Conservation (phyloP, 192 early-diverging fungal species). For the Rhizoclosmatium sp. region DNA sequence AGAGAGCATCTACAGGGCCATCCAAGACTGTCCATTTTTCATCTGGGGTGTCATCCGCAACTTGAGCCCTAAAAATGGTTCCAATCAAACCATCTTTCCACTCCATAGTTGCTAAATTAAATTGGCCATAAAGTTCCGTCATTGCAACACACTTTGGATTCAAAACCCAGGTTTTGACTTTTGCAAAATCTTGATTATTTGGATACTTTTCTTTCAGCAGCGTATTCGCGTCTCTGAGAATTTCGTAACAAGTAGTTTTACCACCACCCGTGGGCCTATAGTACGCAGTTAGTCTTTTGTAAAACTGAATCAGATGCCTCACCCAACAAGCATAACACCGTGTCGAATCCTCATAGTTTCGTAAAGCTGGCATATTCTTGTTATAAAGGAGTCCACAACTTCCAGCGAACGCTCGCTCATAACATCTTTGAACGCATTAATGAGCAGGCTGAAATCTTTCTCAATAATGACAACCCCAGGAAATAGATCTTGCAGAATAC, state of each 20-base stretch:
- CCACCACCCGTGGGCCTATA: slow-evolving; percentile 63
- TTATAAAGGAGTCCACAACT: slow-evolving; percentile 58
- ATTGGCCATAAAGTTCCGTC: slow-evolving; percentile 69
- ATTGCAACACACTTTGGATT: slow-evolving; percentile 72
- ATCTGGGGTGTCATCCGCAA: slow-evolving; percentile 58
- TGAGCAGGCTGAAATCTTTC: slow-evolving; percentile 58
- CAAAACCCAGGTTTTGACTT: slow-evolving; percentile 64
- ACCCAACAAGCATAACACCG: slow-evolving; percentile 70
- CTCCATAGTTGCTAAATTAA: slow-evolving; percentile 71
- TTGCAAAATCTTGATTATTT: slow-evolving; percentile 48
- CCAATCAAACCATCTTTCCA: slow-evolving; percentile 72
- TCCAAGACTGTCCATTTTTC: slow-evolving; percentile 72
- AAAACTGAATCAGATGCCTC: not conserved
- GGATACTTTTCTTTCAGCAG: slow-evolving; percentile 48
- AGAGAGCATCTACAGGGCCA: slow-evolving; percentile 69
- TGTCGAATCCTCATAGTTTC: slow-evolving; percentile 68
- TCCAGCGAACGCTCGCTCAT: slow-evolving; percentile 55
- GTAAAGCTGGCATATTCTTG: slow-evolving; percentile 62
- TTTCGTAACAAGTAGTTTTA: slow-evolving; percentile 67
- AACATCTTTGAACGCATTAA: slow-evolving; percentile 58
- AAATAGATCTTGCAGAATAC: slow-evolving; percentile 65
- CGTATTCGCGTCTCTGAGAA: slow-evolving; percentile 57
- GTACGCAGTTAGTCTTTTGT: not conserved
- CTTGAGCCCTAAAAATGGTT: slow-evolving; percentile 60
- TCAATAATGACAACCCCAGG: slow-evolving; percentile 60